Evolutionary conservation across 257 asterid species (phyloP), one percentile per base, ranked within the genome.

Genomic region (Fraxinus pennsylvanica): DNA sequence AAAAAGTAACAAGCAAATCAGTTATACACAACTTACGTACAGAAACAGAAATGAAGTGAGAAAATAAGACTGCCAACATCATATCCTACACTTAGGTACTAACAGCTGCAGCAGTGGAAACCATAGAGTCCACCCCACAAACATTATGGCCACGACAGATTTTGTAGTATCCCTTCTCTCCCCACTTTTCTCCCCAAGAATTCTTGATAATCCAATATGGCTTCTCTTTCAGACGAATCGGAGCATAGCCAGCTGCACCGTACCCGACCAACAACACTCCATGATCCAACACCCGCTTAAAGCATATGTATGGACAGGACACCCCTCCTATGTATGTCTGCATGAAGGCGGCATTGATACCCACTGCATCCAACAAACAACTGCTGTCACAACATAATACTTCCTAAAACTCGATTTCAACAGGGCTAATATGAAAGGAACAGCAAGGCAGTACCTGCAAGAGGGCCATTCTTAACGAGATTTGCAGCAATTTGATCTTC

Each of bases 401-500:
- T 41, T 50, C 61, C 17, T 19, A 50, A 19, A 4, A 50, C 61
- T 50, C 8, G n/a, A 50, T 15, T 50, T 50, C 2, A 50, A 15
- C 21, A 50, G 61, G 8, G 1, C 21, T 50, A 15, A 50, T 15
- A 50, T 17, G 8, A 19, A 17, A 15, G 21, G 8, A 50, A 45
- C 61, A 50, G 21, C 4, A 50, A 50, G 0, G 2, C 22, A 50
- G 9, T 50, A 93, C 97, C 97, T 73, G 97, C 97, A 78, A 93
- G 97, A 66, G 98, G 98, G 39, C 97, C 97, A 77, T 88, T 89
- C 80, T 90, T 89, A 70, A 93, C 96, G 59, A 93, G 93, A 81
- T 93, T 93, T 32, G 98, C 98, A 67, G 97, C 96, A 72, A 93
- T 92, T 85, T 93, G 98, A 7, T 90, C 93, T 80, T 93, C 98